Evolutionary conservation across 495 filamentous ascomycete species (phyloP).

Genomic region (Neurospora cerealis): DNA sequence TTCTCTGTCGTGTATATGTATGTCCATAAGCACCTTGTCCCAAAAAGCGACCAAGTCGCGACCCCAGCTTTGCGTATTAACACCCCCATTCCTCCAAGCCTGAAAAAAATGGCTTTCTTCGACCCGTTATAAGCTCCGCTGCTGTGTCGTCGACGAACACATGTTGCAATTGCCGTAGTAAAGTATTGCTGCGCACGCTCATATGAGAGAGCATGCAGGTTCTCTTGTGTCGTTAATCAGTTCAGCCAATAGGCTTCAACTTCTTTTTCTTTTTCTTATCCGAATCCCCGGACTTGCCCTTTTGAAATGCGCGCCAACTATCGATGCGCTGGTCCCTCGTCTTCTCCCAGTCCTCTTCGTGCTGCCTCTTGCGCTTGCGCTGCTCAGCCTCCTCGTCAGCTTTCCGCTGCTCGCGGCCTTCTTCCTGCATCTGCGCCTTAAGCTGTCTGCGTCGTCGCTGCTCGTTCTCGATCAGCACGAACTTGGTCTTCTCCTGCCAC

Average conservation of each 20-base stretch:
- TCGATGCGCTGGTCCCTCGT: slow-evolving; percentile 84
- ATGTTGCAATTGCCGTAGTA: neutral
- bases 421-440: slow-evolving; percentile 93
- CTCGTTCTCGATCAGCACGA: slow-evolving; percentile 90
- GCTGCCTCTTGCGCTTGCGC: slow-evolving; percentile 86
- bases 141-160: neutral
- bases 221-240: neutral
- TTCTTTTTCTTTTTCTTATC: slow-evolving; percentile 96
- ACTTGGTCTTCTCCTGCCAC: slow-evolving; percentile 87
- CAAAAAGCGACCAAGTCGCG: neutral
- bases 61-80: neutral
- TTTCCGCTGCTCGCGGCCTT: slow-evolving; percentile 81
- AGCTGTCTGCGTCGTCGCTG: slow-evolving; percentile 70
- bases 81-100: neutral
- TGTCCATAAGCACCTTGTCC: neutral
- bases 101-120: neutral
- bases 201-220: neutral
- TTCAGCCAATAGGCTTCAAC: slow-evolving; percentile 48
- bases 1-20: neutral
- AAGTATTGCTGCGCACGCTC: neutral
- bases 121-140: neutral
- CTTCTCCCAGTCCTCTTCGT: slow-evolving; percentile 88
- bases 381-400: slow-evolving; percentile 78
- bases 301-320: slow-evolving; percentile 90
- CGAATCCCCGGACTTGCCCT: slow-evolving; percentile 47